phyloP scores from a whole-genome alignment of 2,329 filamentous ascomycete genomes.

The Septoria linicola region DNA sequence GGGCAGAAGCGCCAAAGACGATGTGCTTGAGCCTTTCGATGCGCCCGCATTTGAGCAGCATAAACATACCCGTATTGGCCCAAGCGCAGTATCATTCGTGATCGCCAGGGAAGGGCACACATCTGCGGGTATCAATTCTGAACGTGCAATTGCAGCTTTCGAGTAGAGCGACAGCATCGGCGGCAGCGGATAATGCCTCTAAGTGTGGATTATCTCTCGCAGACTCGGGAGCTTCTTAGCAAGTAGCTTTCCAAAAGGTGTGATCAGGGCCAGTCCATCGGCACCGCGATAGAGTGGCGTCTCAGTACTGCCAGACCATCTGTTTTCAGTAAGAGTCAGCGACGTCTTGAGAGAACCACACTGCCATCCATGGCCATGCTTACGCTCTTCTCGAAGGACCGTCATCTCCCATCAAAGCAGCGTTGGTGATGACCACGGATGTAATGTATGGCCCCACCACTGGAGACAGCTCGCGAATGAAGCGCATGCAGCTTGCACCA shows the following conservation, averaged over 20 bases:
- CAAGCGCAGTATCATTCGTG: conserved; percentile 4
- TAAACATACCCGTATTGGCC: conserved; percentile 1
- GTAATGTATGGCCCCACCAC: not conserved
- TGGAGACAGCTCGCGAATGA: not conserved
- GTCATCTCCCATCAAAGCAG: conserved; percentile 1
- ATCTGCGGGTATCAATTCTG: no score
- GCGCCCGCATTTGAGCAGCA: conserved; percentile 10
- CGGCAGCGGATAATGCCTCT: no score
- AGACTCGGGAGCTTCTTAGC: conserved; percentile 2
- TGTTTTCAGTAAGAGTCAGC: no score
- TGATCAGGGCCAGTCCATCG: not conserved
- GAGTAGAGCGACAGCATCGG: no score
- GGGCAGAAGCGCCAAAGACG: conserved; percentile 2
- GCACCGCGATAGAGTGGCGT: not conserved
- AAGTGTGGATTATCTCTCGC: no score
- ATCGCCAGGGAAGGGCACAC: conserved; percentile 5
- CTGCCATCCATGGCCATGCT: no score
- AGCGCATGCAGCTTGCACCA: not conserved
- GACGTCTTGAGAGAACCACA: no score
- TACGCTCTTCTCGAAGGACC: not conserved
- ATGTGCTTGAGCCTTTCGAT: conserved; percentile 7
- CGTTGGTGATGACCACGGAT: conserved; percentile 1
- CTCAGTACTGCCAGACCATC: conserved; percentile 6
- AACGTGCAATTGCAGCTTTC: no score
- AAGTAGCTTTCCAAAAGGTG: conserved; percentile 10